Conservation (phyloP, 2,329 filamentous ascomycete genomes). For the Trichoderma sp. region DNA sequence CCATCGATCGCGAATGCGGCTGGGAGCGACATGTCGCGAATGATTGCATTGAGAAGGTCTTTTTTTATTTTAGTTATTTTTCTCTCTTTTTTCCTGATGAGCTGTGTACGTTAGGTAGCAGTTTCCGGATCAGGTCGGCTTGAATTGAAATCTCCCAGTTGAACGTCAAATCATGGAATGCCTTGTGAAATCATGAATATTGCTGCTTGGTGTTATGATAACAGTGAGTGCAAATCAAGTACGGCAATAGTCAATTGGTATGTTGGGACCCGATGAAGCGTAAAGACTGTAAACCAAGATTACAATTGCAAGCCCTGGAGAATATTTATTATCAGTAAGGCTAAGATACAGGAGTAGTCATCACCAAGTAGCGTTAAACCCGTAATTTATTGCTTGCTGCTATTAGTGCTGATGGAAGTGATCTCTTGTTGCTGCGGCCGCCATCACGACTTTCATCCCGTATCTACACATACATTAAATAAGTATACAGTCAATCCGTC, state of each 20-base stretch:
- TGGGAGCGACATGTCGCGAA: conserved; percentile 16
- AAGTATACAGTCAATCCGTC: neutral
- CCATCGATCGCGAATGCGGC: conserved; percentile 19
- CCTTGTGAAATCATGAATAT: neutral
- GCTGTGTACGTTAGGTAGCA: conserved; percentile 15
- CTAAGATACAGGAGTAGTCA: too few relatives aligned
- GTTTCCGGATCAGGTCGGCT: neutral
- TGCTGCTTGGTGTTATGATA: neutral
- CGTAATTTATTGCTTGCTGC: neutral
- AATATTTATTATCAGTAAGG: too few relatives aligned
- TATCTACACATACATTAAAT: neutral
- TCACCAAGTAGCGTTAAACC: neutral
- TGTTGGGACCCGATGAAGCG: too few relatives aligned
- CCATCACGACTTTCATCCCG: neutral
- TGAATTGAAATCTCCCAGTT: conserved; percentile 13
- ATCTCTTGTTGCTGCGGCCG: rapidly evolving
- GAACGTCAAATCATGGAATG: neutral
- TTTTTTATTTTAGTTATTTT: neutral
- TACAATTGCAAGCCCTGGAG: too few relatives aligned
- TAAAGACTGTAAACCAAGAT: too few relatives aligned
- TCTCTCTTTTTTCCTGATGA: neutral
- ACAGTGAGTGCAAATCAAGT: too few relatives aligned
- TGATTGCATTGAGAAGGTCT: neutral
- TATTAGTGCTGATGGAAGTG: too few relatives aligned
- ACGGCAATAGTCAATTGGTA: too few relatives aligned